Evolutionary conservation across 768 basidiomycete species (phyloP).

Genomic region (Lentinula edodes): DNA sequence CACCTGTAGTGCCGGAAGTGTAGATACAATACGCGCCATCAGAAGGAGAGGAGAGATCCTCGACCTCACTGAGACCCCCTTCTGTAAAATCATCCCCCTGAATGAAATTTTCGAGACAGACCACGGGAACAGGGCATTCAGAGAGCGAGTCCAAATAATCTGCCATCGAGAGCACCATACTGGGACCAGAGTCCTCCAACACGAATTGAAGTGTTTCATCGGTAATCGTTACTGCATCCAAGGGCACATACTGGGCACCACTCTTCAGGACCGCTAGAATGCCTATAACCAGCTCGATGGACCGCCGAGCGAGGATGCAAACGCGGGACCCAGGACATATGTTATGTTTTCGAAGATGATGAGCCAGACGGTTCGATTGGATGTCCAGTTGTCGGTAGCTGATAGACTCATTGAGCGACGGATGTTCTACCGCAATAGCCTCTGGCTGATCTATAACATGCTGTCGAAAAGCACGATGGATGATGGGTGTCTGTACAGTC

Average conservation of each 20-base stretch:
- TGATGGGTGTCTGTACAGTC: background rate
- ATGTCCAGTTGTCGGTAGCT: slow-evolving; percentile 1
- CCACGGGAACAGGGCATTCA: slow-evolving; percentile 11
- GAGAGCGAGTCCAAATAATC: slow-evolving; percentile 22
- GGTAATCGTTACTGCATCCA: slow-evolving; percentile 42
- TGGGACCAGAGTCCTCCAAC: slow-evolving; percentile 29
- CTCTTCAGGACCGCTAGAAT: slow-evolving; percentile 42
- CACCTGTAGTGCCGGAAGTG: slow-evolving; percentile 27
- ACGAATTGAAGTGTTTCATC: slow-evolving; percentile 38
- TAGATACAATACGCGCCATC: slow-evolving; percentile 41
- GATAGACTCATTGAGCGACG: background rate
- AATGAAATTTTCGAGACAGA: slow-evolving; percentile 17
- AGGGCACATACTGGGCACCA: slow-evolving; percentile 42
- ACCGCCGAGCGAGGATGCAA: slow-evolving; percentile 40
- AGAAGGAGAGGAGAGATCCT: slow-evolving; percentile 15
- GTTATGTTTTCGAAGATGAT: slow-evolving; percentile 30
- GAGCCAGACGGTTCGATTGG: slow-evolving; percentile 19
- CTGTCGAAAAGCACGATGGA: slow-evolving; percentile 4
- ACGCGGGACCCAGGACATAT: slow-evolving; percentile 36
- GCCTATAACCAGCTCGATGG: slow-evolving; percentile 34
- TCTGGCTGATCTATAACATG: slow-evolving; percentile 5
- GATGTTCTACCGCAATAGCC: slow-evolving; percentile 6
- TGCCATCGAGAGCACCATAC: slow-evolving; percentile 29
- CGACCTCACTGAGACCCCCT: slow-evolving; percentile 13
- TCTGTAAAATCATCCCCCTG: slow-evolving; percentile 11